A percentile compares a stretch with the other conserved stretches of the same genome.
Evolutionary conservation across 129 eudicot species (phyloP).

Genomic region (Ambrosia trifida): DNA sequence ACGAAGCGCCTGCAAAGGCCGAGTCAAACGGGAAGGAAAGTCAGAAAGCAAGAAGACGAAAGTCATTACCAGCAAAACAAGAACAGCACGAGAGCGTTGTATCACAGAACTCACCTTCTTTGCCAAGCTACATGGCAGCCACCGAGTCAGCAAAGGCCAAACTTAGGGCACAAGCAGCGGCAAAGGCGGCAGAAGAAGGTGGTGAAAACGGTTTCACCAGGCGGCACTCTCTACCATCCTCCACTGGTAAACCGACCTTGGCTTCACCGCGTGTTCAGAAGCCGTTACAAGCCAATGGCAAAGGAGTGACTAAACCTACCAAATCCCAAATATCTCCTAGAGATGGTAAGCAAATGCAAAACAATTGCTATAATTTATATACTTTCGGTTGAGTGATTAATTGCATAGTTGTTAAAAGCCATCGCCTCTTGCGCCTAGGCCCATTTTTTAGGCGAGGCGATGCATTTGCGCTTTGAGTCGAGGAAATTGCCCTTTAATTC

Average conservation of each 20-base stretch:
- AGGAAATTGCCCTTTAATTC: too few species aligned
- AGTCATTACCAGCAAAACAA: conserved; percentile 65
- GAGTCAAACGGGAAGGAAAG: conserved; percentile 58
- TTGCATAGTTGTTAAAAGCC: too few species aligned
- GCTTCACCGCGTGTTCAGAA: conserved; percentile 79
- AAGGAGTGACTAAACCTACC: conserved; percentile 60
- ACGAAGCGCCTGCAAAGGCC: conserved; percentile 28
- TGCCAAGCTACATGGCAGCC: conserved; percentile 96
- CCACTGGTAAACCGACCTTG: conserved; percentile 59
- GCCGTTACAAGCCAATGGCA: conserved; percentile 67
- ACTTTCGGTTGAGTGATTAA: background rate
- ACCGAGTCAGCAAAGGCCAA: conserved; percentile 93
- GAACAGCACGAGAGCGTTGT: conserved; percentile 57
- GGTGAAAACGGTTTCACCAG: conserved; percentile 62
- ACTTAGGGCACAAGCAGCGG: conserved; percentile 74
- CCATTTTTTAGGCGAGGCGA: too few species aligned
- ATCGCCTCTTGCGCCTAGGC: too few species aligned
- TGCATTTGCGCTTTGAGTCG: too few species aligned
- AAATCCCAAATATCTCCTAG: conserved; percentile 55
- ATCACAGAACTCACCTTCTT: conserved; percentile 55
- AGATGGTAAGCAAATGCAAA: conserved; percentile 61
- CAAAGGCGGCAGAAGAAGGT: conserved; percentile 59
- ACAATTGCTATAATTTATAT: background rate
- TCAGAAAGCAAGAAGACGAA: conserved; percentile 64
- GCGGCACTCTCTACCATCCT: conserved; percentile 81